phyloP scores from a whole-genome alignment of 179 eudicot species.

The Patellifolia procumbens region DNA sequence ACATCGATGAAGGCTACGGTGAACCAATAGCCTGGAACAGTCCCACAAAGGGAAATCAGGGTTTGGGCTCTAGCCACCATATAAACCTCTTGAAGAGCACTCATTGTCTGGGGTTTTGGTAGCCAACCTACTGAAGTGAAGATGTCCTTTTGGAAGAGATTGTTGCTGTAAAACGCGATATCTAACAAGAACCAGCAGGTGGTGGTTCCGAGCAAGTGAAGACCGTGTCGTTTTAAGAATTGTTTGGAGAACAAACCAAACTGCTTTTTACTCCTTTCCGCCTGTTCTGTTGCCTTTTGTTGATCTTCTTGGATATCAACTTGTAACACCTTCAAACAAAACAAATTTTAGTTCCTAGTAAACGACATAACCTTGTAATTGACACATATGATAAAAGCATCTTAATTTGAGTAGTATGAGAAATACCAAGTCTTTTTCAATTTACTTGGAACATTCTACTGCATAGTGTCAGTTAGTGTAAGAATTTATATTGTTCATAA shows the following conservation, averaged over 20 bases:
- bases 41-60: constrained; percentile 20
- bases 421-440: no score
- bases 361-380: neutral
- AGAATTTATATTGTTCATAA: no score
- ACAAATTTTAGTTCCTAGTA: no score
- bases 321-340: constrained; percentile 19
- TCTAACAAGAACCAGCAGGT: constrained; percentile 28
- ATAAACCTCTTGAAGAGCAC: constrained; percentile 27
- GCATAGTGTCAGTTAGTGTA: no score
- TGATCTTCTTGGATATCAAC: constrained; percentile 23
- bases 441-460: no score
- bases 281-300: neutral
- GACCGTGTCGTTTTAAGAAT: constrained; percentile 21
- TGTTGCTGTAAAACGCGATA: constrained; percentile 33
- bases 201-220: constrained; percentile 24
- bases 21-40: constrained; percentile 34
- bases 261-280: constrained; percentile 1
- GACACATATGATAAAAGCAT: neutral
- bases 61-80: constrained; percentile 34
- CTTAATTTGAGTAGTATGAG: no score
- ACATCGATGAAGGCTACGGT: constrained; percentile 27
- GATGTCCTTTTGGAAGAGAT: constrained; percentile 34
- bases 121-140: constrained; percentile 30
- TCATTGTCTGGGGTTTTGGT: constrained; percentile 22
- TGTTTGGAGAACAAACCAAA: constrained; percentile 21